Evolutionary conservation across 768 basidiomycete genomes (phyloP).

Genomic region (Daedaleopsis nitida): DNA sequence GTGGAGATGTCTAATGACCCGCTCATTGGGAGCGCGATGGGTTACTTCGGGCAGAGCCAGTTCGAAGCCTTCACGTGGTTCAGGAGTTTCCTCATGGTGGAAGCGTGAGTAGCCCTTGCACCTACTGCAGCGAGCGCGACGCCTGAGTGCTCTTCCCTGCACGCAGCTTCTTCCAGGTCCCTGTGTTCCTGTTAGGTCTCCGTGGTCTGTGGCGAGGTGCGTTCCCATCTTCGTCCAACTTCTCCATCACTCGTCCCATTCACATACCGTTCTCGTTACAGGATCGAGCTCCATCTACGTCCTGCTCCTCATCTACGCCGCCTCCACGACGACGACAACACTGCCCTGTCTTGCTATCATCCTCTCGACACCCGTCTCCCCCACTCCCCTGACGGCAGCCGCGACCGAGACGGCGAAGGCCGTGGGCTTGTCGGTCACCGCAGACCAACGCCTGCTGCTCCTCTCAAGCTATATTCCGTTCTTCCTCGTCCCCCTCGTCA

Average conservation of each 20-base stretch:
- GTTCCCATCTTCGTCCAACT: not conserved
- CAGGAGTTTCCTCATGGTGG: conserved; percentile 61
- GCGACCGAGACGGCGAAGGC: conserved; percentile 27
- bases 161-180: conserved; percentile 68
- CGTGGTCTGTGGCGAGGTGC: conserved; percentile 59
- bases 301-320: conserved; percentile 71
- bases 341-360: conserved; percentile 68
- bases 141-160: not conserved
- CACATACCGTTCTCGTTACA: conserved; percentile 22
- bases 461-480: conserved; percentile 77
- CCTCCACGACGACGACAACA: conserved; percentile 78
- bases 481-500: conserved; percentile 67
- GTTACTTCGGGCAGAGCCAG: conserved; percentile 35
- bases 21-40: conserved; percentile 54
- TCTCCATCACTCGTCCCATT: not conserved
- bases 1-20: conserved; percentile 66
- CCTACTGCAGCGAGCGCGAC: not conserved
- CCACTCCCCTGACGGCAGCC: too few relatives aligned
- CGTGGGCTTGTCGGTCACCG: conserved; percentile 43
- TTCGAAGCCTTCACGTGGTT: conserved; percentile 54
- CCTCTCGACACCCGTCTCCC: conserved; percentile 40
- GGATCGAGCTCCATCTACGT: conserved; percentile 57
- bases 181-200: conserved; percentile 73
- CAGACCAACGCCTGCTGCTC: conserved; percentile 55
- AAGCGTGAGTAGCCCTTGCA: conserved; percentile 47